Evolutionary conservation across 352 stramenopile species (phyloP).

Genomic region (Globisporangium lucens): DNA sequence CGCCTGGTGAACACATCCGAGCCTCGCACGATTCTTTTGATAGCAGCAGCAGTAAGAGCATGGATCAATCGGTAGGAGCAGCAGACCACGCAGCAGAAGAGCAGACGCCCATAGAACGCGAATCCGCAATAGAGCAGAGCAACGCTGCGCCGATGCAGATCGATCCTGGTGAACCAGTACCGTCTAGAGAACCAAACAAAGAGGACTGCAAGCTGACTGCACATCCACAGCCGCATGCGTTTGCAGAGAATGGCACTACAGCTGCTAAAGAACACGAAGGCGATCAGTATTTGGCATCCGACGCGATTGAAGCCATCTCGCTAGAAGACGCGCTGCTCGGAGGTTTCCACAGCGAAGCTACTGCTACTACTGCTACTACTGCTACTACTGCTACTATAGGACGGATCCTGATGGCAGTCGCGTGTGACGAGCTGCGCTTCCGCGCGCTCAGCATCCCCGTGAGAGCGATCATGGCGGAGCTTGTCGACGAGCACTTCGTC

Average conservation of each 20-base stretch:
- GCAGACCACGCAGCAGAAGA: not conserved
- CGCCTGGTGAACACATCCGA: not conserved
- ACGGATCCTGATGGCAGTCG: constrained; percentile 32
- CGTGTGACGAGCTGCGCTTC: constrained; percentile 61
- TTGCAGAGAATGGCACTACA: not conserved
- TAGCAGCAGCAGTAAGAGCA: constrained; percentile 11
- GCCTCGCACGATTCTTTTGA: not conserved
- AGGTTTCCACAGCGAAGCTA: not conserved
- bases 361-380: not conserved
- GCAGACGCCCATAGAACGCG: not conserved
- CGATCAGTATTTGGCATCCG: not conserved
- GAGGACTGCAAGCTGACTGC: not conserved
- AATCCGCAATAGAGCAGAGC: not conserved
- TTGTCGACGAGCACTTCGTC: constrained; percentile 53
- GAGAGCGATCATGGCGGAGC: constrained; percentile 58
- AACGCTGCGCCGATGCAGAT: not conserved
- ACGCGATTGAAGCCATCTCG: constrained; percentile 4
- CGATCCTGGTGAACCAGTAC: not conserved
- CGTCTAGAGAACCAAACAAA: not conserved
- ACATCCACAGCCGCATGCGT: not conserved
- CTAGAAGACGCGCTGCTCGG: constrained; percentile 10
- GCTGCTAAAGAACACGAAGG: not conserved
- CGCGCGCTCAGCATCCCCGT: constrained; percentile 68
- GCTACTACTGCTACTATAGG: too few relatives aligned
- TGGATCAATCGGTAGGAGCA: constrained; percentile 11